Evolutionary conservation across 1,139 yeast species (phyloP), one percentile per base, ranked within the genome.

Genomic region (Blastobotrys ciferrii): DNA sequence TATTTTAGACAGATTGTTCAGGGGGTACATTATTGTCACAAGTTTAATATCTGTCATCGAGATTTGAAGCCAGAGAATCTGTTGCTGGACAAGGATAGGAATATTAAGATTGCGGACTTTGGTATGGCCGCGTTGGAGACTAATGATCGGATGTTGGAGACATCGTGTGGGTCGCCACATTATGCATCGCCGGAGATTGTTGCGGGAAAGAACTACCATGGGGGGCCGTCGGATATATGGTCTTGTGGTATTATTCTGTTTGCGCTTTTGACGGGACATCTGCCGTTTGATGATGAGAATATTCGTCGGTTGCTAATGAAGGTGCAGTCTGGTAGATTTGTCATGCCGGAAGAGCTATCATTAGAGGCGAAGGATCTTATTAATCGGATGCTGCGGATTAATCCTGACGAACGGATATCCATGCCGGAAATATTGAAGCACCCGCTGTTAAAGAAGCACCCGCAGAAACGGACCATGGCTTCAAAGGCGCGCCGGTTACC

Each of bases 81-180:
- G 58, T 72, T 92, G 44, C 73, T 92, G 43, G 98, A 94, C 70
- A 84, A 85, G 65, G 79, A 87, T 65, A 81, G 84, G 56, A 89
- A 87, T 66, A 89, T 92, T 67, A 92, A 92, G 66, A 91, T 92
- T 58, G 98, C 99, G 13, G 99, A 92, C 70, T 92, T 92, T 66
- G 99, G 99, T 36, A 94, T 92, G 98, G 98, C 99, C n/a, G 98
- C 98, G 1, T 73, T 92, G 43, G 98, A 92, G 67, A 84, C 95
- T 36, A 79, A 81, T 50, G 95, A 85, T 59, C 80, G 86, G 60
- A 71, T 92, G 63, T 74, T 94, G 50, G 97, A 92, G 66, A 92
- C 98, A 1, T 84, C 95, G 30, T 92, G 99, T 70, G 99, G 99
- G 1, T 88, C 97, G 18, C 98, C 98, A 18, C 98, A 94, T 68